Conservation (phyloP, 345 rosid genomes). For the Hibiscus syriacus region DNA sequence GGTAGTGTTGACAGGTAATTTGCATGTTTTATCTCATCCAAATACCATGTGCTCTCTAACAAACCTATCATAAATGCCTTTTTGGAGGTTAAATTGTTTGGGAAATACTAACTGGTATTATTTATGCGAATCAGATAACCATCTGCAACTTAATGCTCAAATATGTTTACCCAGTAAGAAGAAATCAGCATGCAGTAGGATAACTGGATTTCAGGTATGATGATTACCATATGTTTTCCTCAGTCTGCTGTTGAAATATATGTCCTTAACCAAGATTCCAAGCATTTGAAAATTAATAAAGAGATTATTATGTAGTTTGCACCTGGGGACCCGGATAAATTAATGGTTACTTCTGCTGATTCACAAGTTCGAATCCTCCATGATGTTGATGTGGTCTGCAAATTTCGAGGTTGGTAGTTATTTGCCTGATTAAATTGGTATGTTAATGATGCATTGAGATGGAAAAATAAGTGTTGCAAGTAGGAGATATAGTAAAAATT, state of each 20-base stretch:
- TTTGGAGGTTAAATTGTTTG: constrained; percentile 13
- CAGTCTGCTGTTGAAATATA: background rate
- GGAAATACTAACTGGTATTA: constrained; percentile 19
- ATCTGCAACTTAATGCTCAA: constrained; percentile 23
- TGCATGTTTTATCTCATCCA: background rate
- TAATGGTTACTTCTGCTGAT: constrained; percentile 43
- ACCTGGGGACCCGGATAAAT: constrained; percentile 26
- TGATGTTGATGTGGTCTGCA: constrained; percentile 29
- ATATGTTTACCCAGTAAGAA: constrained; percentile 31
- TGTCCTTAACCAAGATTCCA: background rate
- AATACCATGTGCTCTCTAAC: background rate
- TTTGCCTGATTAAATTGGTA: constrained; percentile 2
- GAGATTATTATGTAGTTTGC: constrained; percentile 25
- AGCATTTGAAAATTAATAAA: constrained; percentile 2
- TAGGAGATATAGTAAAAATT: background rate
- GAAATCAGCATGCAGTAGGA: constrained; percentile 36
- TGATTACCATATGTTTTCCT: background rate
- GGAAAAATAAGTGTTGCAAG: background rate
- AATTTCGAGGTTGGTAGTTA: constrained; percentile 25
- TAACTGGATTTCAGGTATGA: constrained; percentile 41
- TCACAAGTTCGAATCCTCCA: constrained; percentile 28
- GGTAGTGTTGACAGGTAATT: background rate
- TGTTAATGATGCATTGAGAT: constrained; percentile 1
- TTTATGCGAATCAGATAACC: constrained; percentile 35
- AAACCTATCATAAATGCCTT: background rate